These are phyloP conservation scores for Phytopythium boreale DNA, from an alignment of 352 stramenopile genomes.

Conservation along the genomic window DNA sequence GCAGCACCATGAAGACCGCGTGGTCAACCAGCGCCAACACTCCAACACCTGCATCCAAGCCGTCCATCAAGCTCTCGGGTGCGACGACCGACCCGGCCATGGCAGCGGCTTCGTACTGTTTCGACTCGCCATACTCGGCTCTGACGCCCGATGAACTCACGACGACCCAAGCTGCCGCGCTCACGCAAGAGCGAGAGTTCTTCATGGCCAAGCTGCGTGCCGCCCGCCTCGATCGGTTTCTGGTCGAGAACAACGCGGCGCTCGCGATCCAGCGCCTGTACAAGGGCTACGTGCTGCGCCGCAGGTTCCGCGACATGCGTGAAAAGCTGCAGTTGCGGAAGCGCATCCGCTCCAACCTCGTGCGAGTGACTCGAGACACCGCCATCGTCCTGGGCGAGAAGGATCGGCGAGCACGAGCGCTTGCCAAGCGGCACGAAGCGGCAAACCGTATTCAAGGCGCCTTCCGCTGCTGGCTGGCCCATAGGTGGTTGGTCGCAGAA, in stretches of 20 bases:
- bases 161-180: not conserved
- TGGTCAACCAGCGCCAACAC: not conserved
- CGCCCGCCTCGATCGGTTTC: constrained; percentile 27
- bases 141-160: not conserved
- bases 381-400: constrained; percentile 63
- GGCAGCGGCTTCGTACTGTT: constrained; percentile 4
- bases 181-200: constrained; percentile 4
- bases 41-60: not conserved
- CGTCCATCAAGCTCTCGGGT: not conserved
- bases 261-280: constrained; percentile 53
- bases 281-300: constrained; percentile 46
- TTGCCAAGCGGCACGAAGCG: constrained; percentile 20
- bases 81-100: not conserved
- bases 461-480: constrained; percentile 31
- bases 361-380: constrained; percentile 60
- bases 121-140: constrained; percentile 3
- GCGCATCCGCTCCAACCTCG: constrained; percentile 50
- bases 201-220: constrained; percentile 47
- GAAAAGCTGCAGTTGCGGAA: constrained; percentile 62
- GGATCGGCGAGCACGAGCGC: constrained; percentile 30
- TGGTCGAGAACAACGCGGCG: constrained; percentile 36
- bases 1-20: not conserved
- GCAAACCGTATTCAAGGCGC: constrained; percentile 30
- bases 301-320: constrained; percentile 40
- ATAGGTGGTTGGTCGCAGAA: constrained; percentile 27